These are phyloP conservation scores for Cyclotella choctawhatcheeana DNA, from an alignment of 108 stramenopile genomes.

Conservation along the genomic window DNA sequence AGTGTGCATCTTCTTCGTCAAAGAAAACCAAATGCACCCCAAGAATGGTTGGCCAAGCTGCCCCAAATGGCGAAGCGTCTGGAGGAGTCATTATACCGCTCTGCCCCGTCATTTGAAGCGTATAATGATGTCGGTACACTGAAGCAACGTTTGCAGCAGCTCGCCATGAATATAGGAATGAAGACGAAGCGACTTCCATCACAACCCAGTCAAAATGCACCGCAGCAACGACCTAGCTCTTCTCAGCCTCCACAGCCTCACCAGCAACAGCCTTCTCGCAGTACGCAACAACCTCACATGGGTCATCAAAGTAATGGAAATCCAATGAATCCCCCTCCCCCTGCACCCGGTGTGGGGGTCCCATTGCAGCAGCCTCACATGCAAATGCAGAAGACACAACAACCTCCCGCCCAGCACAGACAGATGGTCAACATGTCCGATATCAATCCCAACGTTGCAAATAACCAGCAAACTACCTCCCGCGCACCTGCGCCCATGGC, in stretches of 20 bases:
- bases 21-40: conserved; percentile 94
- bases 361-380: conserved; percentile 48
- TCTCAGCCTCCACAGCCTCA: conserved; percentile 38
- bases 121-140: conserved; percentile 92
- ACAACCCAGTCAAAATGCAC: conserved; percentile 59
- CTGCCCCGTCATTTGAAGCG: conserved; percentile 87
- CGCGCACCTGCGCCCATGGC: conserved; percentile 33
- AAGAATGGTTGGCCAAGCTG: conserved; percentile 94
- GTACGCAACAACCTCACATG: conserved; percentile 54
- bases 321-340: conserved; percentile 26
- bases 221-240: conserved; percentile 16
- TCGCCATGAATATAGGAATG: conserved; percentile 93
- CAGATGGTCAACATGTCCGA: conserved; percentile 84
- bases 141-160: conserved; percentile 91
- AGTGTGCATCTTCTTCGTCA: conserved; percentile 93
- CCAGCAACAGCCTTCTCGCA: conserved; percentile 42
- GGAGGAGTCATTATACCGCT: conserved; percentile 93
- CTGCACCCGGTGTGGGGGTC: conserved; percentile 8
- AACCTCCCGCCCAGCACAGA: conserved; percentile 51
- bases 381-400: conserved; percentile 58
- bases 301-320: conserved; percentile 17
- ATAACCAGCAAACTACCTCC: conserved; percentile 19
- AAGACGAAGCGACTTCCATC: conserved; percentile 80
- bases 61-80: conserved; percentile 97
- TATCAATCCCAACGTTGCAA: conserved; percentile 78